A percentile compares a stretch with the other conserved stretches of the same genome.
Evolutionary conservation across 192 early-diverging fungal genomes (phyloP).

Genomic region (Chytriomyces sp.): DNA sequence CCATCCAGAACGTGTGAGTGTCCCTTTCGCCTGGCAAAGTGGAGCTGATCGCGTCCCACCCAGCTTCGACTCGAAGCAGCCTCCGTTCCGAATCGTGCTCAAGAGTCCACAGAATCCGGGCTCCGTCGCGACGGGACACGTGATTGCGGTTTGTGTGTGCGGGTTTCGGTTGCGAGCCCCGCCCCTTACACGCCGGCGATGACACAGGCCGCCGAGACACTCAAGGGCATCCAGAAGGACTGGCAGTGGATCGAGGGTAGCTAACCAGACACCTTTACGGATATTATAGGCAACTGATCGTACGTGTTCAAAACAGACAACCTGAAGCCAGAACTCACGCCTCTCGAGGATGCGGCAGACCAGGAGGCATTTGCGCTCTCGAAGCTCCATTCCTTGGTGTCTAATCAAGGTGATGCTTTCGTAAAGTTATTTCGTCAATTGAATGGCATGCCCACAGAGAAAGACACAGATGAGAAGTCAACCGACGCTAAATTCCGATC

Average conservation of each 20-base stretch:
- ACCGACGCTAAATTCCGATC: conserved; percentile 84
- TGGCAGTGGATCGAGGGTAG: conserved; percentile 87
- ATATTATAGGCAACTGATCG: too few relatives aligned
- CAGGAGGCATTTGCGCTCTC: conserved; percentile 86
- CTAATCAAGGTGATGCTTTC: conserved; percentile 62
- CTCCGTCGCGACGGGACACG: conserved; percentile 56
- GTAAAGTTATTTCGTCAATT: neutral
- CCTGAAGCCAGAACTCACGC: conserved; percentile 68
- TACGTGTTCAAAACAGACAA: conserved; percentile 77
- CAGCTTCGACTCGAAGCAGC: conserved; percentile 90
- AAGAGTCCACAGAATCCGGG: conserved; percentile 55
- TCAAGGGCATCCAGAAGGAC: conserved; percentile 81
- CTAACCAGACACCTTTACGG: neutral
- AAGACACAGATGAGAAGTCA: conserved; percentile 76
- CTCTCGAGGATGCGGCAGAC: conserved; percentile 76
- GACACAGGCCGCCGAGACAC: conserved; percentile 64
- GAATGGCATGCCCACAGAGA: conserved; percentile 47
- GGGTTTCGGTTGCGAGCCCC: neutral
- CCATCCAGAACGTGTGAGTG: conserved; percentile 90
- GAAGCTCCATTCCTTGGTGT: conserved; percentile 87
- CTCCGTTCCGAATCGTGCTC: conserved; percentile 86
- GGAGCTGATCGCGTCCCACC: neutral
- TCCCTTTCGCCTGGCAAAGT: neutral
- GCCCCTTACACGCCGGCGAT: neutral
- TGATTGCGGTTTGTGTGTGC: conserved; percentile 69